phyloP scores from a whole-genome alignment of 148 eudicot genomes.

The Vaccinium corymbosum region DNA sequence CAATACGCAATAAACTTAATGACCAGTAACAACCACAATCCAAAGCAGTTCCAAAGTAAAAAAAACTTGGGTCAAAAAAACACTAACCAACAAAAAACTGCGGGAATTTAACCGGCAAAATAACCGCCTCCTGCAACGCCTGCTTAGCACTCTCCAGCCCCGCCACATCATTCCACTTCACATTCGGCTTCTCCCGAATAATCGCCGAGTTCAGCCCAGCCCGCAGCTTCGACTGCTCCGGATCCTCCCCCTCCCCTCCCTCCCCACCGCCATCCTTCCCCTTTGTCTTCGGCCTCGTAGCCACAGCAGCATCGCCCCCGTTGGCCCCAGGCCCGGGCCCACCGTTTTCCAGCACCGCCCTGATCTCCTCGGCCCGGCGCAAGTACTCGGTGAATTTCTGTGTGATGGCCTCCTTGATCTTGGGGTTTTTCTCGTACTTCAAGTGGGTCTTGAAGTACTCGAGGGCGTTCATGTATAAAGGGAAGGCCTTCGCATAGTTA shows the following conservation, averaged over 20 bases:
- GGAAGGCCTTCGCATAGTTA: constrained; percentile 84
- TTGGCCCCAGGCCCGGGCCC: constrained; percentile 61
- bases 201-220: constrained; percentile 89
- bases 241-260: constrained; percentile 75
- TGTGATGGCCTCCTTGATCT: constrained; percentile 84
- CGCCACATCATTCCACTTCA: constrained; percentile 93
- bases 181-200: constrained; percentile 84
- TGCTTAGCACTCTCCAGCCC: constrained; percentile 96
- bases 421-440: constrained; percentile 94
- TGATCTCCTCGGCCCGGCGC: constrained; percentile 92
- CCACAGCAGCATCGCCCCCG: constrained; percentile 84
- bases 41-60: not conserved
- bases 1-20: not conserved
- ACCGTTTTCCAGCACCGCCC: constrained; percentile 80
- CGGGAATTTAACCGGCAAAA: constrained; percentile 89
- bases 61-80: not conserved
- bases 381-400: constrained; percentile 88
- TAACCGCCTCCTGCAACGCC: constrained; percentile 93
- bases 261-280: constrained; percentile 59
- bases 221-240: constrained; percentile 68
- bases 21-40: not conserved
- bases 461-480: constrained; percentile 86
- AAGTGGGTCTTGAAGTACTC: constrained; percentile 91
- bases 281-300: constrained; percentile 66
- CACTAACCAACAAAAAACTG: constrained; percentile 83